Evolutionary conservation across 2,329 filamentous ascomycete genomes (phyloP), one percentile per base, ranked within the genome.

Genomic region (Scortechinia acanthostroma): DNA sequence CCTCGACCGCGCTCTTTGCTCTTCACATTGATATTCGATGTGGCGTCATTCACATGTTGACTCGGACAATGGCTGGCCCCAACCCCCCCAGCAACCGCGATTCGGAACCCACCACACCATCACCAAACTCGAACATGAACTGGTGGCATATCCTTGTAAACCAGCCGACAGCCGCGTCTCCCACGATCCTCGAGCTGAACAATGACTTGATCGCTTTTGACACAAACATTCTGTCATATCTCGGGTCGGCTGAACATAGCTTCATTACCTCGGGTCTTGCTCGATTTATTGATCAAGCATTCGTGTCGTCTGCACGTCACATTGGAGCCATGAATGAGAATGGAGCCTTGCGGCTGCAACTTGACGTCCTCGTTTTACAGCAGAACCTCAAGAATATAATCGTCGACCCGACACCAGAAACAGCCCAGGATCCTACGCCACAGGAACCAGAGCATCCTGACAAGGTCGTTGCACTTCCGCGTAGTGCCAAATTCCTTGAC

Each of bases 321-420:
- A 86, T 91, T 40, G 80, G 82, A 43, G 82, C 85, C 4, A 91
- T 98, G 82, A 96, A 98, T 61, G 69, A 67, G 28, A 79, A 86
- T 54, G 93, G 93, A 35, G 88, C 84, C 48, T 80, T 83, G n/a
- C 79, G 90, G 28, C 90, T 98, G 79, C 85, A 90, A 60, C 79
- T 97, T 56, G 95, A 98, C 60, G 89, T 96, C 43, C 75, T 96
- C 20, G 93, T 98, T 33, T 71, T 98, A 44, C 91, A 97, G 65
- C 93, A 98, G 60, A 96, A 95, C 56, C 78, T 98, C 46, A 95
- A 95, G 69, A 95, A 95, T 52, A 83, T 98, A 45, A 40, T 40
- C 6, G 20, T 40, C 17, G 25, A 30, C n/a, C 25, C 10, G 10
- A 30, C 10, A 10, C 25, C 25, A 30, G 10, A 10, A 10, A 10